Base-by-base conservation (phyloP, 208 protist species). In the Lotmaria passim region DNA sequence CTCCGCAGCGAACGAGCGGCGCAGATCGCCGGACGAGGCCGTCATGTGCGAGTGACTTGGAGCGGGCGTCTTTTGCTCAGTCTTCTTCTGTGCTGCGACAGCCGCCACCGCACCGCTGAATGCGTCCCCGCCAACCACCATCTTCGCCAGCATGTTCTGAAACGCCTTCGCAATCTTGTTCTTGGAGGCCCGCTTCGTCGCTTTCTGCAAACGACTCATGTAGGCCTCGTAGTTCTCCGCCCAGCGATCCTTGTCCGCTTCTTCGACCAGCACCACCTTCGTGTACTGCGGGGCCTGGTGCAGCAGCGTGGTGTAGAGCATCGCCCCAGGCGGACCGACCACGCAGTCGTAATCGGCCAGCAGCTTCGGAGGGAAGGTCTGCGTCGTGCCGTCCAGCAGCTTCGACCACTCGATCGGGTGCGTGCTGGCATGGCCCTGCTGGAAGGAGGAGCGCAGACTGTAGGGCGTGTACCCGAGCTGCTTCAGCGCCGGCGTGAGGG, bases 191-290 rank as follows among this genome's bases (percentile, higher is more conserved):
- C 74, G 82, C 61, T 60, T 66, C 11, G 70, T 73, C 2, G 62
- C 17, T 0, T 53, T 6, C 30, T 76, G 64, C 44, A 93, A 70
- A 8, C 69, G 61, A 14, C 33, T 48, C 43, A 89, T 69, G 48
- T 80, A 74, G 0, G 56, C 56, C 23, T 83, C 70, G 69, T 83
- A 86, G 17, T 68, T 15, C 11, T 23, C 56, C 3, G 79, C 89
- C 84, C 83, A 91, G 53, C 26, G 31, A 10, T 72, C 64, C 74
- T 94, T 94, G 44, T 91, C 78, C 12, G 50, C 26, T 70, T 91
- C 82, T 71, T 86, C 82, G 2, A 92, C 86, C 1, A 94, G 71
- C 12, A 94, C 78, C 0, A 94, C 83, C 72, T 94, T 94, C 24
- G 89, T 94, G 72, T 87, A 94, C 23, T 56, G 36, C 28, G 89